Evolutionary conservation across 805 yeast genomes (phyloP), one percentile per base, ranked within the genome.

Genomic region (Wickerhamiella alocasiicola): DNA sequence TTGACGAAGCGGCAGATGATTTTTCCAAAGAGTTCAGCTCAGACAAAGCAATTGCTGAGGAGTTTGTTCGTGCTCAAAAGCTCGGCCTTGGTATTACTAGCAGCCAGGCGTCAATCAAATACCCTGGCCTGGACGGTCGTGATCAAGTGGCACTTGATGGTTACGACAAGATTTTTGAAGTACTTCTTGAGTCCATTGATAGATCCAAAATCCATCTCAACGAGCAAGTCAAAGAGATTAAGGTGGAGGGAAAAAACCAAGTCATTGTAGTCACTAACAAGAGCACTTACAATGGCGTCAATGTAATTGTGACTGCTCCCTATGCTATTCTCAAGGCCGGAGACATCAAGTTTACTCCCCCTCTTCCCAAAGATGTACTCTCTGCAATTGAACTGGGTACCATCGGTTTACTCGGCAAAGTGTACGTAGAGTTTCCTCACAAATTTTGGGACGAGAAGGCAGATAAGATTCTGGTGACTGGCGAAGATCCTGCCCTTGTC

Each of bases 401-500:
- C 21, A 40, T 68, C 52, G 82, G 85, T 0, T 68, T 77, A 2
- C 57, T 81, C 36, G 91, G 91, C 0, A 81, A 81, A 57, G 74
- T 81, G 9, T 62, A 79, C 1, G 65, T 81, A 46, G 88, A 81
- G 53, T 81, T 81, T 55, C 72, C 71, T 9, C 43, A 55, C 2
- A 57, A 69, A 9, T 78, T 76, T 59, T 81, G 91, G 91, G 41
- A 59, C n/a, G 71, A 71, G 28, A 56, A 60, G n/a, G 49, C 49
- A 5, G 75, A 73, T 44, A 61, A 78, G 42, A 66, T 74, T 45
- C 53, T 68, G 7, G 63, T 72, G 0, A 46, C 72, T n/a, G 71
- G 72, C 1, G 54, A 59, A 2, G 34, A 33, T 11, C 94, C 94
- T 1, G 65, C 76, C 1, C 61, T 71, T 20, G 66, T 78, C 7